phyloP scores from a whole-genome alignment of 1,284 basidiomycete genomes.

The Cutaneotrichosporon mucoides region DNA sequence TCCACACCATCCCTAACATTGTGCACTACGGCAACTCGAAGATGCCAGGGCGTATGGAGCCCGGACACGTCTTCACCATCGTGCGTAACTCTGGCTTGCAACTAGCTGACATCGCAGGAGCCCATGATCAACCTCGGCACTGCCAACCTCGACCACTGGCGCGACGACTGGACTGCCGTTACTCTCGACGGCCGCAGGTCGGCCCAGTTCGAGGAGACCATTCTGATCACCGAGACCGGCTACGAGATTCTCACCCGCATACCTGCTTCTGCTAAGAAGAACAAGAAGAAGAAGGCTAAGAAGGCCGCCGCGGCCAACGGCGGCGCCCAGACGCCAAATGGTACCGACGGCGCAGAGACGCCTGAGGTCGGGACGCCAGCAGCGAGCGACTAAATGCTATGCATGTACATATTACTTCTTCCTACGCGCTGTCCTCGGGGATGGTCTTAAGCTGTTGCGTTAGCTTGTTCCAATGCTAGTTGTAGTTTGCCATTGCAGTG shows the following conservation, averaged over 20 bases:
- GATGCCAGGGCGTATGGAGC: constrained; percentile 51
- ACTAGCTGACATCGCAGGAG: constrained; percentile 49
- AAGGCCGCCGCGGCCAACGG: constrained; percentile 14
- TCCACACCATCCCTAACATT: constrained; percentile 49
- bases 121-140: constrained; percentile 85
- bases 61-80: constrained; percentile 51
- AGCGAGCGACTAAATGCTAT: constrained; percentile 16
- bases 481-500: no score
- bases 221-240: constrained; percentile 85
- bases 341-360: constrained; percentile 13
- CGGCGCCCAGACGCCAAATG: constrained; percentile 9
- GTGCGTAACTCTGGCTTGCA: constrained; percentile 17
- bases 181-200: constrained; percentile 81
- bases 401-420: constrained; percentile 6
- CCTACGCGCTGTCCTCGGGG: constrained; percentile 25
- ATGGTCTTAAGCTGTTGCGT: constrained; percentile 39
- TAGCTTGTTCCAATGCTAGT: no score
- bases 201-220: constrained; percentile 93
- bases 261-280: constrained; percentile 37
- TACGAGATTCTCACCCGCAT: constrained; percentile 76
- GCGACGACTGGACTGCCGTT: constrained; percentile 81
- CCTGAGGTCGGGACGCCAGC: constrained; percentile 20
- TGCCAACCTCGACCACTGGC: constrained; percentile 45
- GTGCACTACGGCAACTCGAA: constrained; percentile 51
- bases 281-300: constrained; percentile 38